Conservation (phyloP, 306 rosid species). For the Biancaea sappan region DNA sequence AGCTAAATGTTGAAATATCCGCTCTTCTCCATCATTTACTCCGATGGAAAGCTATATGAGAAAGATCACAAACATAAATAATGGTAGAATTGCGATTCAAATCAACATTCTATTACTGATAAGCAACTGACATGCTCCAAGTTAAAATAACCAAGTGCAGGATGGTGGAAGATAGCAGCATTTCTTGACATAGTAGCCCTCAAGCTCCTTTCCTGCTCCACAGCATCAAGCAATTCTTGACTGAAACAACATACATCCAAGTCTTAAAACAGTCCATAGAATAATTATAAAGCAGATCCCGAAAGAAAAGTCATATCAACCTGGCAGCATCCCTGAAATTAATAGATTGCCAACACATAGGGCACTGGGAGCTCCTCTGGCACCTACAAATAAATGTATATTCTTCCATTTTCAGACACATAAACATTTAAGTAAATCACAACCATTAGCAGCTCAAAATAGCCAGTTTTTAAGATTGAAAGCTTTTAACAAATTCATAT, state of each 20-base stretch:
- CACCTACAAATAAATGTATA: slow-evolving; percentile 57
- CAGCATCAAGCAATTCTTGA: slow-evolving; percentile 84
- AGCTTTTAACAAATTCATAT: neutral
- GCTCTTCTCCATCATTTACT: slow-evolving; percentile 59
- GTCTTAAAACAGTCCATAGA: slow-evolving; percentile 13
- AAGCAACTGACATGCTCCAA: slow-evolving; percentile 65
- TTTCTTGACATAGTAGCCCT: slow-evolving; percentile 63
- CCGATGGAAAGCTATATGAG: slow-evolving; percentile 58
- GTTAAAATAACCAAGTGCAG: slow-evolving; percentile 64
- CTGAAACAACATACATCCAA: slow-evolving; percentile 52
- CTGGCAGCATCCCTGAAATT: slow-evolving; percentile 83
- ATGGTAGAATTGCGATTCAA: slow-evolving; percentile 14
- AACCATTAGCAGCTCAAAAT: neutral
- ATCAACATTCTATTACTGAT: slow-evolving; percentile 25
- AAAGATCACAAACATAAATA: slow-evolving; percentile 25
- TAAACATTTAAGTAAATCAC: neutral
- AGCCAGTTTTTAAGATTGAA: neutral
- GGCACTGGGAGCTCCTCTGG: slow-evolving; percentile 95
- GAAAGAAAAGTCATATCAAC: slow-evolving; percentile 43
- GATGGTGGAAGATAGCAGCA: slow-evolving; percentile 67
- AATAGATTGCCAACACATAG: slow-evolving; percentile 93
- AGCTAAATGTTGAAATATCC: slow-evolving; percentile 85
- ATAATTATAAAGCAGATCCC: slow-evolving; percentile 8
- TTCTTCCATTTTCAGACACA: slow-evolving; percentile 13
- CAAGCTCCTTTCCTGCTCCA: slow-evolving; percentile 70